Percentiles rank a stretch among this genome's conserved stretches.
Evolutionary conservation across 139 green algal species (phyloP).

Genomic region (Tetradesmus lagerheimii): DNA sequence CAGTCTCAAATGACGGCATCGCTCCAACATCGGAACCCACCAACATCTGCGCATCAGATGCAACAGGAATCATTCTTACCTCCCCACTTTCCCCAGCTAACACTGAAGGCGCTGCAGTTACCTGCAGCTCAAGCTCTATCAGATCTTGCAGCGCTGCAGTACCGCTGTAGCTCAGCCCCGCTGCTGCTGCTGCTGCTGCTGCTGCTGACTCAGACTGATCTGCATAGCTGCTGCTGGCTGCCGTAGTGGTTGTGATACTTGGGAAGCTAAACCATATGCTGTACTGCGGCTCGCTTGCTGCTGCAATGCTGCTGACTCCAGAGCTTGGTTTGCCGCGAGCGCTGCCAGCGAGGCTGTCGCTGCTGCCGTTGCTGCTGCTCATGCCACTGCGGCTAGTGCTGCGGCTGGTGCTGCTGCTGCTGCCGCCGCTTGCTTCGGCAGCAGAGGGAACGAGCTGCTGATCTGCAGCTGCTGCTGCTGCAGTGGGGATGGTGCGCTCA

Average conservation of each 20-base stretch:
- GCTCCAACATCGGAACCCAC: not conserved
- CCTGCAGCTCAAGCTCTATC: not conserved
- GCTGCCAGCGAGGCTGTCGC: not conserved
- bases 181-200: not conserved
- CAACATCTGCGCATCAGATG: not conserved
- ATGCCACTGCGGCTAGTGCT: not conserved
- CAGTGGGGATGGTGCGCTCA: not conserved
- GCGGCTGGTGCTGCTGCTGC: not conserved
- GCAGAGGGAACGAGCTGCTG: not conserved
- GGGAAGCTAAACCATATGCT: slow-evolving; percentile 26
- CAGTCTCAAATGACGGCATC: not conserved
- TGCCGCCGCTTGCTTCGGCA: not conserved
- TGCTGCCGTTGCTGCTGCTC: slow-evolving; percentile 6
- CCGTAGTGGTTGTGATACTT: not conserved
- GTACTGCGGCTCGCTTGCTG: slow-evolving; percentile 10
- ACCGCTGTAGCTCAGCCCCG: not conserved
- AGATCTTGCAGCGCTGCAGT: slow-evolving; percentile 6
- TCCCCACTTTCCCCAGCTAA: not conserved
- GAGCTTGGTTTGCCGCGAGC: not conserved
- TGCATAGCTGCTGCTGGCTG: not conserved
- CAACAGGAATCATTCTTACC: not conserved
- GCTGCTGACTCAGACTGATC: not conserved
- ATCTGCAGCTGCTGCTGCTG: not conserved
- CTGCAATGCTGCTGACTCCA: not conserved
- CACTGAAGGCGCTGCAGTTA: not conserved